phyloP scores from a whole-genome alignment of 2,329 filamentous ascomycete genomes.

The Fusarium udum region DNA sequence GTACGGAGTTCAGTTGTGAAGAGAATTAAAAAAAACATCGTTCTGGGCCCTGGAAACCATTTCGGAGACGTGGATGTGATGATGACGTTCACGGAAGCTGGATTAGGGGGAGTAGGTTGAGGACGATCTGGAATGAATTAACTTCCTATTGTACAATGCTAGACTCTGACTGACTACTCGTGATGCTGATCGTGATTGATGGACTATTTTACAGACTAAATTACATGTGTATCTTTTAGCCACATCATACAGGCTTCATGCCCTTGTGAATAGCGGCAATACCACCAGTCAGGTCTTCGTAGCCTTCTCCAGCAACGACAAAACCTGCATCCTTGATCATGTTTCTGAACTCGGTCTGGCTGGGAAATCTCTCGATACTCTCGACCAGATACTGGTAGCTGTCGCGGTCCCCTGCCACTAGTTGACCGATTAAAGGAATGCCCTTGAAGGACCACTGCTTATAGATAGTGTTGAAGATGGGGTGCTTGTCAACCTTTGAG shows the following conservation, averaged over 20 bases:
- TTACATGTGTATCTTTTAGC: conserved; percentile 32
- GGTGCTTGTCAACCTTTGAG: conserved; percentile 79
- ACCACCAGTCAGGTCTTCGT: conserved; percentile 89
- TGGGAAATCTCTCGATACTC: conserved; percentile 94
- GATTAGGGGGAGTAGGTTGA: conserved; percentile 29
- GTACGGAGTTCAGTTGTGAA: conserved; percentile 47
- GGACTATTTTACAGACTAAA: conserved; percentile 31
- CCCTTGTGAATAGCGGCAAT: conserved; percentile 98
- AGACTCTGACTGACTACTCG: conserved; percentile 20
- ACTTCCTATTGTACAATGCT: conserved; percentile 41
- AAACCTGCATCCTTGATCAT: conserved; percentile 91
- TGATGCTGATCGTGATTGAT: conserved; percentile 21
- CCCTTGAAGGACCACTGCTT: conserved; percentile 96
- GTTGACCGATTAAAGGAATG: conserved; percentile 93
- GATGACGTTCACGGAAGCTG: conserved; percentile 26
- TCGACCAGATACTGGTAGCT: conserved; percentile 99
- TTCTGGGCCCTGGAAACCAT: conserved; percentile 39
- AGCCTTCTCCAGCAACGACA: conserved; percentile 80
- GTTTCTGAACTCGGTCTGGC: conserved; percentile 81
- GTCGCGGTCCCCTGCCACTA: conserved; percentile 92
- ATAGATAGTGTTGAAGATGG: conserved; percentile 84
- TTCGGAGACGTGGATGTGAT: conserved; percentile 29
- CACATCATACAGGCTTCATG: conserved; percentile 74
- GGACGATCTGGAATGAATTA: conserved; percentile 37
- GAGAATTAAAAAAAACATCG: conserved; percentile 44